Evolutionary conservation across 2,329 filamentous ascomycete species (phyloP).

Genomic region (Cadophora sp.): DNA sequence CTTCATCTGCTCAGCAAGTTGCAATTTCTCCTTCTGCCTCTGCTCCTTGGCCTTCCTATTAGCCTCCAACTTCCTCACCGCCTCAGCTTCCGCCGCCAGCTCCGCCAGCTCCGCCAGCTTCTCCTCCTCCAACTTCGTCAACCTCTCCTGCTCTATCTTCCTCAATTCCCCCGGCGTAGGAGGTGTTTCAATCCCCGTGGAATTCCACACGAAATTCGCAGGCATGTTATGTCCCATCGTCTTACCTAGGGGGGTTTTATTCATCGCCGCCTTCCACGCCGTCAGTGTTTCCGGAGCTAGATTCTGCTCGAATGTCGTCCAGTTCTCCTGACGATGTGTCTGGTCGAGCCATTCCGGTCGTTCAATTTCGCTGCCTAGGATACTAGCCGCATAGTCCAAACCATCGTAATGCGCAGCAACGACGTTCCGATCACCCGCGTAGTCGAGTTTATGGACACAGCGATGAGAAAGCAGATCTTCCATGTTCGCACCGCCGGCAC

Average conservation of each 20-base stretch:
- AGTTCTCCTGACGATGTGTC: constrained; percentile 1
- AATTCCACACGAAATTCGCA: background rate
- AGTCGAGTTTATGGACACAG: constrained; percentile 23
- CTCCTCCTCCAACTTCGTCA: background rate
- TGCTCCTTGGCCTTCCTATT: background rate
- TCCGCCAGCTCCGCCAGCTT: background rate
- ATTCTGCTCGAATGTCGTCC: background rate
- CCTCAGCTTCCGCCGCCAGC: background rate
- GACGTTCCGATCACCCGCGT: background rate
- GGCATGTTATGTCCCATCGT: constrained; percentile 16
- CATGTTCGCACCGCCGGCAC: constrained; percentile 16
- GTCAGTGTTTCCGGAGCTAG: background rate
- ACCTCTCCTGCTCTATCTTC: background rate
- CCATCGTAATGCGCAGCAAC: constrained; percentile 8
- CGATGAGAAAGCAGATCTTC: constrained; percentile 10
- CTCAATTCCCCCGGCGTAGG: constrained; percentile 1
- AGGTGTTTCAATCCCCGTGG: background rate
- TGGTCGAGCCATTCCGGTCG: constrained; percentile 9
- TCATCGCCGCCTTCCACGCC: background rate
- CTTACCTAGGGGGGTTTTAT: background rate
- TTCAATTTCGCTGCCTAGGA: background rate
- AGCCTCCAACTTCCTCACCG: background rate
- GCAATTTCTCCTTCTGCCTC: background rate
- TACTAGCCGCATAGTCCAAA: constrained; percentile 10
- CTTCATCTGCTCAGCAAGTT: constrained; percentile 3